Evolutionary conservation across 1,284 basidiomycete species (phyloP).

Genomic region (Boletus mariae): DNA sequence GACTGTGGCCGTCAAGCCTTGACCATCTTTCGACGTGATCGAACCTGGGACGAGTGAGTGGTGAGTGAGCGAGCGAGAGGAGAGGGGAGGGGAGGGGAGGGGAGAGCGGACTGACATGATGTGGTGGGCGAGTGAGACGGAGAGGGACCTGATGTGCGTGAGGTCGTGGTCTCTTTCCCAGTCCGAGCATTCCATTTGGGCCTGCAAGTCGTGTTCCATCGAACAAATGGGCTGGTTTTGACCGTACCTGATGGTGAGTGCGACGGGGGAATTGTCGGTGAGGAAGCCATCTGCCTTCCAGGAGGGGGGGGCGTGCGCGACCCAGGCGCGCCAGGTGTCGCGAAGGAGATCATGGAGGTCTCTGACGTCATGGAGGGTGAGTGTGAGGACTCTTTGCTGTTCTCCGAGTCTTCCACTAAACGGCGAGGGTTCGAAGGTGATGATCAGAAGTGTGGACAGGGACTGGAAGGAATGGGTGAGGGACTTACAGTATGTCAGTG

Average conservation of each 20-base stretch:
- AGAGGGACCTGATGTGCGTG: background rate
- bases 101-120: background rate
- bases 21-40: no score
- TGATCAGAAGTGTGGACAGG: no score
- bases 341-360: background rate
- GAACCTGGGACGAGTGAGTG: no score
- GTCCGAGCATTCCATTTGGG: background rate
- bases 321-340: background rate
- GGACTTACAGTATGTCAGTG: slow-evolving; percentile 1
- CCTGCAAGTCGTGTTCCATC: fast-evolving
- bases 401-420: background rate
- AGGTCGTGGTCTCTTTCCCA: slow-evolving; percentile 3
- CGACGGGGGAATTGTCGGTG: background rate
- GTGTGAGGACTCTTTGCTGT: background rate
- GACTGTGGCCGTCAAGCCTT: no score
- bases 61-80: no score
- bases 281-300: slow-evolving; percentile 7
- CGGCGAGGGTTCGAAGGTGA: no score
- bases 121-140: background rate
- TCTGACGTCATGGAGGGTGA: background rate
- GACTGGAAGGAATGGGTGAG: no score
- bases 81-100: no score
- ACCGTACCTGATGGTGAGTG: slow-evolving; percentile 2
- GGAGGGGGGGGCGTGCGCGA: background rate
- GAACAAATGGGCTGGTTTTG: slow-evolving; percentile 7